Evolutionary conservation across 257 asterid species (phyloP), one percentile per base, ranked within the genome.

Genomic region (Solanum pimpinellifolium): DNA sequence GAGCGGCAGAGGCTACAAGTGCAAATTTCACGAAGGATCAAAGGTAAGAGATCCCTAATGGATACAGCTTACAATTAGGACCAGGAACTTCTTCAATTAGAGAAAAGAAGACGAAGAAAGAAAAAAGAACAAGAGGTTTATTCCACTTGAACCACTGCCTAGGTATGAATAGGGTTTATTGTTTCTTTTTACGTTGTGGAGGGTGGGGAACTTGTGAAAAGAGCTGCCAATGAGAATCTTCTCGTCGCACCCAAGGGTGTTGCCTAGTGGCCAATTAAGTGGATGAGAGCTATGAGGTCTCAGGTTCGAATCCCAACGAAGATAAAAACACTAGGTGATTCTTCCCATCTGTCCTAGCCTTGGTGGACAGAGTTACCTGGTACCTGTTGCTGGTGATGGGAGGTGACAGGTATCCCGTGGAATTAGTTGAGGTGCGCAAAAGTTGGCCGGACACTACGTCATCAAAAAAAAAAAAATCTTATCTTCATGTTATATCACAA

Each of bases 21-120:
- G 98, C 98, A 87, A 88, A 85, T 88, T 95, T 95, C 85, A 94
- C 97, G 0, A 95, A 93, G 91, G 98, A 94, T 91, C 94, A 94
- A 91, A 93, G 94, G 98, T 95, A 84, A 83, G 73, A 29, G 85
- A 49, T 49, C 44, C 85, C 46, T 49, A 83, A 6, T 31, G 31
- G 68, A 16, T 81, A 81, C 69, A 49, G 29, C 85, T 80, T 80
- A 78, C 29, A 80, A 80, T 59, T 80, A 46, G 85, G n/a, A 47
- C 44, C 29, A 47, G 29, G 68, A 47, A 1, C 15, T 62, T 80
- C 29, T 81, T 49, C 69, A 81, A 49, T 20, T 52, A 35, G 85
- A 80, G 18, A 47, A 47, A 76, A 25, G 4, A 46, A 47, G 66
- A 20, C 39, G 5, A 27, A 80, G 66, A 47, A 80, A 80, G 42